phyloP scores from a whole-genome alignment of 495 filamentous ascomycete species.

The Pseudevernia furfuracea region DNA sequence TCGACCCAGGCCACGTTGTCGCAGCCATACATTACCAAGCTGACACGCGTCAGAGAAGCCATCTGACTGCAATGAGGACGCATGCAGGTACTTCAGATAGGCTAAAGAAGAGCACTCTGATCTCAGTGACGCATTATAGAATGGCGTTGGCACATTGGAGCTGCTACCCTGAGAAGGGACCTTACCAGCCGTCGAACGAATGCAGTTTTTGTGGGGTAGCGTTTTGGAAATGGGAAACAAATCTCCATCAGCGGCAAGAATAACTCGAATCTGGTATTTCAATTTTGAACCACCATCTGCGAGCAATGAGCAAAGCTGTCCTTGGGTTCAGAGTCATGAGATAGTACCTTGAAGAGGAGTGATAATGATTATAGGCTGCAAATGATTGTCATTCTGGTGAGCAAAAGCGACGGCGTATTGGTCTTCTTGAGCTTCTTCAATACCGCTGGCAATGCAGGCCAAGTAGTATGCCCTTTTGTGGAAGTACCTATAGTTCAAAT shows the following conservation, averaged over 20 bases:
- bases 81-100: constrained; percentile 66
- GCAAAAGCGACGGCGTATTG: constrained; percentile 54
- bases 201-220: constrained; percentile 58
- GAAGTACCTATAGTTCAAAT: constrained; percentile 86
- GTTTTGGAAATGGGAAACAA: constrained; percentile 64
- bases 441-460: constrained; percentile 62
- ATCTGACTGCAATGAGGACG: constrained; percentile 54
- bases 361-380: constrained; percentile 66
- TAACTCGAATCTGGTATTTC: constrained; percentile 62
- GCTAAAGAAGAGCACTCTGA: constrained; percentile 65
- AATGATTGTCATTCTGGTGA: constrained; percentile 64
- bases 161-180: constrained; percentile 30
- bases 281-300: constrained; percentile 27
- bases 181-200: constrained; percentile 44
- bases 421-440: constrained; percentile 49
- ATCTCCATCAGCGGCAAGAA: constrained; percentile 58
- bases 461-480: constrained; percentile 91
- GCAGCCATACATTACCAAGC: constrained; percentile 79
- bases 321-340: background rate
- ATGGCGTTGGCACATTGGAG: constrained; percentile 54
- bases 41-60: constrained; percentile 76
- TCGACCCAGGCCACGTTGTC: constrained; percentile 80
- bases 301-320: background rate
- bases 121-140: constrained; percentile 79
- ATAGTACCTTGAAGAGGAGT: constrained; percentile 31